phyloP scores from a whole-genome alignment of 345 rosid genomes.

The Linum trigynum region DNA sequence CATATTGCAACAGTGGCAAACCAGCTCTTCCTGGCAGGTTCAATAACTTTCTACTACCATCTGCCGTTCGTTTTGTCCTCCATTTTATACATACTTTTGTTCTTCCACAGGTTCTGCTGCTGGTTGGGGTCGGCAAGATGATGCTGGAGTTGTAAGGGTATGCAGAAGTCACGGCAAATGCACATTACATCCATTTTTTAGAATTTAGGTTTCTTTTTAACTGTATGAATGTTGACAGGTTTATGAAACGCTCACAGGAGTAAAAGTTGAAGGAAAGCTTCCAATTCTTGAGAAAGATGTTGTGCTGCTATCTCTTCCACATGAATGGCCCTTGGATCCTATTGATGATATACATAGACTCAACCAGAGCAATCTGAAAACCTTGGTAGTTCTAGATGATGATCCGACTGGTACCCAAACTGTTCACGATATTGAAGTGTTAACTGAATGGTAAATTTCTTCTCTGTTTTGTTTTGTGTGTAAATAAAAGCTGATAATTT shows the following conservation, averaged over 20 bases:
- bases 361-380: constrained; percentile 52
- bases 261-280: constrained; percentile 76
- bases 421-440: constrained; percentile 89
- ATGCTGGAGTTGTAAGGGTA: constrained; percentile 96
- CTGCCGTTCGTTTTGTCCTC: not conserved
- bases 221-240: constrained; percentile 37
- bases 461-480: not conserved
- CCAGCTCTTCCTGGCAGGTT: constrained; percentile 83
- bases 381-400: constrained; percentile 89
- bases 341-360: constrained; percentile 49
- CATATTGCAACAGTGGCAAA: constrained; percentile 69
- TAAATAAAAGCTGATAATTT: too few relatives aligned
- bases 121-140: constrained; percentile 93
- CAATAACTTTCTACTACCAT: not conserved
- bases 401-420: constrained; percentile 99
- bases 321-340: constrained; percentile 81
- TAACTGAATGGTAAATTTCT: constrained; percentile 78
- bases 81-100: constrained; percentile 3
- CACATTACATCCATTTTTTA: not conserved
- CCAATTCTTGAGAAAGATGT: constrained; percentile 59
- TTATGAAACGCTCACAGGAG: constrained; percentile 74
- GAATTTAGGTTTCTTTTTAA: not conserved
- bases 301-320: constrained; percentile 60
- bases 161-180: not conserved
- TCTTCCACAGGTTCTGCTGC: constrained; percentile 74